Evolutionary conservation across 257 asterid genomes (phyloP).

Genomic region (Osmanthus fragrans): DNA sequence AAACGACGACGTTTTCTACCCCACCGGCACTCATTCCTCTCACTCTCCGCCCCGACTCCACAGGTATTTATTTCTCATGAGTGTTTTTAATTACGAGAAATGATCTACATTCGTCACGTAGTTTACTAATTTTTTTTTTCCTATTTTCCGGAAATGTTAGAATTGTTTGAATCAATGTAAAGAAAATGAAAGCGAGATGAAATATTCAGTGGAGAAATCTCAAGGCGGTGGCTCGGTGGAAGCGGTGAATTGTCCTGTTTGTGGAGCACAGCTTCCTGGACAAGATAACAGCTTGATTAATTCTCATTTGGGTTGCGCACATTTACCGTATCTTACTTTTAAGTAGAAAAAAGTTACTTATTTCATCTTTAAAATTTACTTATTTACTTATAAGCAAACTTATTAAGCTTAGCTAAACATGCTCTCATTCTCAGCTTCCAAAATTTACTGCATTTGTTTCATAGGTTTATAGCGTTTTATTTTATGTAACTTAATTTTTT

Average conservation of each 20-base stretch:
- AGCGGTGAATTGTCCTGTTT: slow-evolving; percentile 73
- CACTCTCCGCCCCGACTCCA: slow-evolving; percentile 28
- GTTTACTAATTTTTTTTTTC: not conserved
- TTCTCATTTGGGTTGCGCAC: slow-evolving; percentile 72
- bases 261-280: slow-evolving; percentile 54
- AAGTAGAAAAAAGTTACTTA: not conserved
- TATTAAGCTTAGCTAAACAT: not conserved
- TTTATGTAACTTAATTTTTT: not conserved
- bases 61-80: slow-evolving; percentile 25
- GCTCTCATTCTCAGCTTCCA: not conserved
- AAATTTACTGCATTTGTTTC: not conserved
- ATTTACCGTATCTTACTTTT: not conserved
- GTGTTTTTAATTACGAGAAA: not conserved
- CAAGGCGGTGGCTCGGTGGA: slow-evolving; percentile 30
- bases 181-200: slow-evolving; percentile 24
- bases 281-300: slow-evolving; percentile 50
- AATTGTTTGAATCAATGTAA: slow-evolving; percentile 26
- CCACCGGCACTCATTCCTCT: slow-evolving; percentile 46
- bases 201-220: slow-evolving; percentile 25
- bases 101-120: not conserved
- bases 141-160: slow-evolving; percentile 23
- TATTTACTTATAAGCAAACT: not conserved
- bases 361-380: not conserved
- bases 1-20: slow-evolving; percentile 81
- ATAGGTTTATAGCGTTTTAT: not conserved